Evolutionary conservation across 1,284 basidiomycete genomes (phyloP).

Genomic region (Rhodotorula mucilaginosa): DNA sequence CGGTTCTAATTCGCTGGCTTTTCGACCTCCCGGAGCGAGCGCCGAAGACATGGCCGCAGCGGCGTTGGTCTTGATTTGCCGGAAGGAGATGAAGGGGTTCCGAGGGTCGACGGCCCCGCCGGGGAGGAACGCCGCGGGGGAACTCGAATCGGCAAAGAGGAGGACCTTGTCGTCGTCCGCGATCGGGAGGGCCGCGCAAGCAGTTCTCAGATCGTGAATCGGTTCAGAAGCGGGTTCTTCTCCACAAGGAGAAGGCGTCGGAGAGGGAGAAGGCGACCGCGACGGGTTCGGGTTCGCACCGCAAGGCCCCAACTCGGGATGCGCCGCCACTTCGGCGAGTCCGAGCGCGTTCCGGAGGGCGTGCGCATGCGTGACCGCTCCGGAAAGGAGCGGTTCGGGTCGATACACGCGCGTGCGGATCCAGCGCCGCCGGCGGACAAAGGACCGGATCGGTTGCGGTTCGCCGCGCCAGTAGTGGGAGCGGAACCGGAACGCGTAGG

Average conservation of each 20-base stretch:
- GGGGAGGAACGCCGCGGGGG: neutral
- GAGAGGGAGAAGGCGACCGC: too few relatives aligned
- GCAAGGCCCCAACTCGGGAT: neutral
- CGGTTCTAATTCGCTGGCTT: neutral
- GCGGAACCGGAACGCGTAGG: conserved; percentile 32
- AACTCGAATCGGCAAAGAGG: conserved; percentile 10
- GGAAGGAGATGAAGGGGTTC: conserved; percentile 33
- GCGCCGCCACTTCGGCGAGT: neutral
- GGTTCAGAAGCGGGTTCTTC: too few relatives aligned
- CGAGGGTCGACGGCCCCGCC: conserved; percentile 5
- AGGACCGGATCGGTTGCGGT: conserved; percentile 22
- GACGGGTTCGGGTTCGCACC: neutral
- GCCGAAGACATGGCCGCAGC: neutral
- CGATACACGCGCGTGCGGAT: conserved; percentile 29
- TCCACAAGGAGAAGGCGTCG: too few relatives aligned
- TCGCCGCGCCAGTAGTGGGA: conserved; percentile 34
- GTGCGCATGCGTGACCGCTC: neutral
- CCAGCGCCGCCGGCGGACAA: conserved; percentile 36
- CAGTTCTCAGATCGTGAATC: conserved; percentile 6
- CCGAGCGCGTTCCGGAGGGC: neutral
- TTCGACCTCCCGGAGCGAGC: neutral
- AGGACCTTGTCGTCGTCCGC: neutral
- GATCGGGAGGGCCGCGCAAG: conserved; percentile 14
- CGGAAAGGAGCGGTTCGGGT: conserved; percentile 1
- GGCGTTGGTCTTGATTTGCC: conserved; percentile 7